Conservation (phyloP, 2,329 filamentous ascomycete genomes). For the Pyricularia pennisetigena region DNA sequence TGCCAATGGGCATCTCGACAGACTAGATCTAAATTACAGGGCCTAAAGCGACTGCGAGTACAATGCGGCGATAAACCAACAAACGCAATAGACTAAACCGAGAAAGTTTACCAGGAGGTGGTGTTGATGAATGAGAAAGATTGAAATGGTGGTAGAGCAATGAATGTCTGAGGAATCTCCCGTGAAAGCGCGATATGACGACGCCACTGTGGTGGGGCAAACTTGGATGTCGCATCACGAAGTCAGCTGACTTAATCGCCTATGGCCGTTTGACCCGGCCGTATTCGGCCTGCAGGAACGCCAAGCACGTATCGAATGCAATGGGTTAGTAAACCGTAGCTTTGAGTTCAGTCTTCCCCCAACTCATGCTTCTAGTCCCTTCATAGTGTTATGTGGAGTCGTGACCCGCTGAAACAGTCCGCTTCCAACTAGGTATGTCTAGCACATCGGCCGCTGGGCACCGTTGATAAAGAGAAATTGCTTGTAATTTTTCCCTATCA, state of each 20-base stretch:
- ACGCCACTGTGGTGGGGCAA: not conserved
- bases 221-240: not conserved
- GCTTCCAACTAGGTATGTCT: not conserved
- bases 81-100: not conserved
- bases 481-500: not conserved
- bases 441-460: not conserved
- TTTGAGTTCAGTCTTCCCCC: not conserved
- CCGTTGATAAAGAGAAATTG: not conserved
- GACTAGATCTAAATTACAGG: too few species aligned
- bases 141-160: not conserved
- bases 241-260: not conserved
- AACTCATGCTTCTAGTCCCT: not conserved
- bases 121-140: not conserved
- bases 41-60: not conserved
- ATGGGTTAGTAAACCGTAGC: not conserved
- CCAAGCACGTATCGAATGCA: not conserved
- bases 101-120: not conserved
- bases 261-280: not conserved
- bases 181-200: not conserved
- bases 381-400: not conserved
- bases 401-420: not conserved
- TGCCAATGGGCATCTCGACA: slow-evolving; percentile 60
- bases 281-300: not conserved
- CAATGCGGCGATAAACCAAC: not conserved
- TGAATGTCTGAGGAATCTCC: not conserved